A percentile compares a stretch with the other conserved stretches of the same genome.
Conservation (phyloP, 2,329 filamentous ascomycete species). For the Pseudogymnoascus sp. region DNA sequence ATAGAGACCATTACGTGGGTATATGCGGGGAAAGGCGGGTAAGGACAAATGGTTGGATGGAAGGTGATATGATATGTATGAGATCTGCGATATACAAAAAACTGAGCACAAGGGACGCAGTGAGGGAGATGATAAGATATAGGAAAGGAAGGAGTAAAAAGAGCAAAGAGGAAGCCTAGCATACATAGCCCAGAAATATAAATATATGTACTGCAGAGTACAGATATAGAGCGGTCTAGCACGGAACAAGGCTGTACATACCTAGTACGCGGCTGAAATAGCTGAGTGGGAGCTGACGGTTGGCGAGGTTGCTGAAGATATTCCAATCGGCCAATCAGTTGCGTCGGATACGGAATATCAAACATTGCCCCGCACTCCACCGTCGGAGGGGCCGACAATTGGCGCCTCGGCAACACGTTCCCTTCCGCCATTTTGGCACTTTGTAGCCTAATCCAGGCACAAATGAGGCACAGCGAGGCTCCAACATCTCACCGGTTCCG, state of each 20-base stretch:
- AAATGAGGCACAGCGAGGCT: not conserved
- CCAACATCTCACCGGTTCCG: not conserved
- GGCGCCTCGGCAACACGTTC: slow-evolving; percentile 8
- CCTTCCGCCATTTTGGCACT: not conserved
- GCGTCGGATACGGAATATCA: not conserved
- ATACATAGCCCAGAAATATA: not conserved
- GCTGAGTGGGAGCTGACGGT: not conserved
- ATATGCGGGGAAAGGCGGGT: not conserved
- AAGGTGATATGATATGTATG: slow-evolving; percentile 1
- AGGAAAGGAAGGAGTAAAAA: not conserved
- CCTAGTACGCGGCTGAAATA: not conserved
- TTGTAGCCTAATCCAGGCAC: not conserved
- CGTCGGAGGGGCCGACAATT: not conserved
- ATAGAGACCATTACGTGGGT: not conserved
- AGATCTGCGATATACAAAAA: not conserved
- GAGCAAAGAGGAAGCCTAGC: not conserved
- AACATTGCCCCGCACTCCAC: not conserved
- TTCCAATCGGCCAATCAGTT: not conserved
- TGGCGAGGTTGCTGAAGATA: not conserved
- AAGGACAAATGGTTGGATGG: not conserved
- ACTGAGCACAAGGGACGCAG: not conserved
- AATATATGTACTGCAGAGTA: not conserved
- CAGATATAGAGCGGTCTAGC: slow-evolving; percentile 4
- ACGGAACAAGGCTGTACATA: not conserved
- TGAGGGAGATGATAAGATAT: not conserved